phyloP scores from a whole-genome alignment of 75 land plant species.

The Pinus tabuliformis region DNA sequence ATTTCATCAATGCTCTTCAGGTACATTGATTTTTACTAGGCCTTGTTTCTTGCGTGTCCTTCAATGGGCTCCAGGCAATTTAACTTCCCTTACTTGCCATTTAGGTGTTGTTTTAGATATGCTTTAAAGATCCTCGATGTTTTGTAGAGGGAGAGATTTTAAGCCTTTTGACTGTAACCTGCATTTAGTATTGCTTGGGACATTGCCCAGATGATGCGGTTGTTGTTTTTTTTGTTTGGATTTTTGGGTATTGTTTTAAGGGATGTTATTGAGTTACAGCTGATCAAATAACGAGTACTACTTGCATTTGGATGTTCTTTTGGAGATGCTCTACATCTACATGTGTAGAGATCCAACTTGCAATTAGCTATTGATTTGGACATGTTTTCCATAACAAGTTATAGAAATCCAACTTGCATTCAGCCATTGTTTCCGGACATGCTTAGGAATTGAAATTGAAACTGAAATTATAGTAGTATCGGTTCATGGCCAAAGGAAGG shows the following conservation, averaged over 20 bases:
- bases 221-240: neutral
- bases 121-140: neutral
- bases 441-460: neutral
- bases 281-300: neutral
- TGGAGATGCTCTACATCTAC: neutral
- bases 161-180: neutral
- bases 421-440: neutral
- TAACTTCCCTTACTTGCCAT: neutral
- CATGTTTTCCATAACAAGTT: neutral
- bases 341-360: neutral
- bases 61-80: neutral
- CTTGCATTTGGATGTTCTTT: neutral
- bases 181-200: neutral
- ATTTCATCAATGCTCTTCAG: conserved; percentile 78
- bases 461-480: no score
- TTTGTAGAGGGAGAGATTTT: neutral
- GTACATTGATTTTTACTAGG: conserved; percentile 18
- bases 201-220: no score
- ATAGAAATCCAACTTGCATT: neutral
- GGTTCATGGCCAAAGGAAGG: no score
- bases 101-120: neutral
- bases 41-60: neutral
- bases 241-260: neutral
- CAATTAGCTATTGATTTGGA: neutral
- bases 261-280: neutral